Evolutionary conservation across 1,284 basidiomycete species (phyloP).

Genomic region (Sanghuangporus weigelae): DNA sequence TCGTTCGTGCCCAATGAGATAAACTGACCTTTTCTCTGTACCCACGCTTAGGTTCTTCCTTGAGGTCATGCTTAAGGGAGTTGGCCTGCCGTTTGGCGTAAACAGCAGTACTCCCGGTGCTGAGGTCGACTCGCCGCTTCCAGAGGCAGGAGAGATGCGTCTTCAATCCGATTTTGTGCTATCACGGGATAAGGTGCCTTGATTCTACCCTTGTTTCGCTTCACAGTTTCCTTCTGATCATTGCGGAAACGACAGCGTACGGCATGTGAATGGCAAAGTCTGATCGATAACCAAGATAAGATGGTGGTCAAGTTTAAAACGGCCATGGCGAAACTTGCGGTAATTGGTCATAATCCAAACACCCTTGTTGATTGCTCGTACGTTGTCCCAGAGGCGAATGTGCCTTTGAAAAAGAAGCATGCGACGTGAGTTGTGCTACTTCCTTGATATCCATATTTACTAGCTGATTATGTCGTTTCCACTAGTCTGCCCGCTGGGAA

Average conservation of each 20-base stretch:
- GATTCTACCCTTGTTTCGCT: not conserved
- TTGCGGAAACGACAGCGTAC: constrained; percentile 10
- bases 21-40: too few species aligned
- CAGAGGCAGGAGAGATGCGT: constrained; percentile 19
- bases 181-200: constrained; percentile 16
- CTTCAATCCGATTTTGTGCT: constrained; percentile 21
- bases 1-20: too few species aligned
- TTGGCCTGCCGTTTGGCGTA: constrained; percentile 15
- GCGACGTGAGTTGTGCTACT: not conserved
- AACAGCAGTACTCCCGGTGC: constrained; percentile 12
- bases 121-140: constrained; percentile 11
- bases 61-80: constrained; percentile 19
- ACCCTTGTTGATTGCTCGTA: constrained; percentile 19
- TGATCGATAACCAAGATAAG: constrained; percentile 15
- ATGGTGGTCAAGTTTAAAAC: constrained; percentile 17
- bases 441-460: not conserved
- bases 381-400: constrained; percentile 12
- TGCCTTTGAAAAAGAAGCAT: not conserved
- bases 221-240: not conserved
- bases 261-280: constrained; percentile 19
- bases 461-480: not conserved
- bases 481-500: constrained; percentile 18
- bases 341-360: constrained; percentile 16
- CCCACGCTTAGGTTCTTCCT: constrained; percentile 15
- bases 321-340: constrained; percentile 18